Base-by-base conservation (phyloP, 805 yeast genomes). In the Candida peoriensis region DNA sequence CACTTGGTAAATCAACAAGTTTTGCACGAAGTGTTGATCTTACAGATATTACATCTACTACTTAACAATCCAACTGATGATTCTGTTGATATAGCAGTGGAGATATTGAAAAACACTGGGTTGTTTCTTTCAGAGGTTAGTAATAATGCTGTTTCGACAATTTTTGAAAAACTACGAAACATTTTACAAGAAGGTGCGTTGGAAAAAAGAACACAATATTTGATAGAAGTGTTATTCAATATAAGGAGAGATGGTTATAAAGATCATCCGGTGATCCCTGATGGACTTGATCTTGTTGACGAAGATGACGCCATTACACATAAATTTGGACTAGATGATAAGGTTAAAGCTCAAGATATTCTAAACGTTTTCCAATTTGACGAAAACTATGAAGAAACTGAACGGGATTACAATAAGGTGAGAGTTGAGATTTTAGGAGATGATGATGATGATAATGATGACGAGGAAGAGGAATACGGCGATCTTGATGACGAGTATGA, bases 1-100 rank as follows among this genome's bases (percentile, higher is more conserved):
- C 79, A 77, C 28, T 60, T 88, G 33, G 71, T 75, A 32, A 80
- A 79, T 46, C 79, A 74, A 44, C 72, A 67, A 33, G 82, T 87
- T 1, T 58, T 70, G 10, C 75, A 77, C 42, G 80, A 72, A 35
- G 60, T 72, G 15, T 45, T 79, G 4, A 57, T 65, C 1, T 57
- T 78, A n/a, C 79, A 81, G 47, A 54, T 81, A 1, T 36, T 76
- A 13, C 66, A 69, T 31, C 41, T 75, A 15, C 46, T 81, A 19
- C 46, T 76, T 36, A 55, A 60, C 23, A 61, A 66, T 20, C 68
- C 74, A 2, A 71, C 79, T 0, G 70, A 75, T 41, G 77, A 68
- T 34, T 69, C 80, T 1, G 65, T 85, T 3, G 76, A 72, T 29
- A 55, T 84, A 8, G 66, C 78, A 0, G 64, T 74, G 9, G 62